Base-by-base conservation (phyloP, 2,329 filamentous ascomycete species). In the Arthrobotrys sphaeroides region DNA sequence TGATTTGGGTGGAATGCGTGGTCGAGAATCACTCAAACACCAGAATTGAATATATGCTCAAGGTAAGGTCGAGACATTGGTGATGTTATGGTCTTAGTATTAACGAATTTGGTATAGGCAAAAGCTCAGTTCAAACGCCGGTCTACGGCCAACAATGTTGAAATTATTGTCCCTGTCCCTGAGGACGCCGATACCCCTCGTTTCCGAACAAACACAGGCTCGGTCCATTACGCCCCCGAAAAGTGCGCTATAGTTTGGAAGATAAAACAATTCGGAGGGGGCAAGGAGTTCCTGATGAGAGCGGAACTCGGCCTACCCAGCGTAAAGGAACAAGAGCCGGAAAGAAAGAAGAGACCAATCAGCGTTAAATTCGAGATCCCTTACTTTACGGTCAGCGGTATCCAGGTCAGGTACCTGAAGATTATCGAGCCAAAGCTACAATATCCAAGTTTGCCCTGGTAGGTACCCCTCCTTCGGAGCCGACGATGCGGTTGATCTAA, bases 351-450 rank as follows among this genome's bases (percentile, higher is more conserved):
- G 87, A 86, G 95, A 79, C 95, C 95, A 0, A 99, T 99, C 81
- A 94, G 94, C 83, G 95, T 99, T 85, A 99, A 99, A 85, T 99
- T 99, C 82, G 95, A 99, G 85, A 99, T 99, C 81, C 95, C 95
- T n/a, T 99, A 99, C 84, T 99, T 99, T 83, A 99, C 95, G n/a
- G 99, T 96, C 2, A 96, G 92, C 84, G 95, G 95, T 78, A 99
- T 99, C 79, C 96, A 99, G 84, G 95, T 99, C 80, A 89, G 95
- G 81, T 99, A 99, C 83, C 84, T 99, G 83, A 99, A 99, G 88
- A 99, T 99, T 81, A 98, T 96, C 78, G 95, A 99, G 84, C 95
- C 95, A 51, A 99, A 99, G 72, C 57, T 75, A 57, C 72, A 75
- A 31, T 75, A 75, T 13, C 72, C 72, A n/a, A 75, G 72, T 75